Evolutionary conservation across 2,329 filamentous ascomycete genomes (phyloP).

Genomic region (Penicillium sp.): DNA sequence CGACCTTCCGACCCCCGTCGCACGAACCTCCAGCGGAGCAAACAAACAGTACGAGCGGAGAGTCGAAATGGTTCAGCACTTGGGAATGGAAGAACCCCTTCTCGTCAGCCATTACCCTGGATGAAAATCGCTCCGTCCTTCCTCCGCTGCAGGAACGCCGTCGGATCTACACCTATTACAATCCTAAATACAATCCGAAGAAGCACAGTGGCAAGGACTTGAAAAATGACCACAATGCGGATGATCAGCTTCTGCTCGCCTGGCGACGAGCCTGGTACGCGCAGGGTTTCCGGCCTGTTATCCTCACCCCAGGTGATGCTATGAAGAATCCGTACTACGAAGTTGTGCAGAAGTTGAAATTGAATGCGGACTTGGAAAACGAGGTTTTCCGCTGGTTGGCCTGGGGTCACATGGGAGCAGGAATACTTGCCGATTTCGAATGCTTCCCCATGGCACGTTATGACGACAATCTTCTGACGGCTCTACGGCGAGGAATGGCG

Average conservation of each 20-base stretch:
- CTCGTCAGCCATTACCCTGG: conserved; percentile 75
- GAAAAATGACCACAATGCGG: conserved; percentile 66
- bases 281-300: conserved; percentile 82
- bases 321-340: conserved; percentile 79
- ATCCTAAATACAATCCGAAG: conserved; percentile 54
- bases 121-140: conserved; percentile 80
- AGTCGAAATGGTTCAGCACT: conserved; percentile 81
- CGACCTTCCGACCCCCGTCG: conserved; percentile 69
- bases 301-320: conserved; percentile 77
- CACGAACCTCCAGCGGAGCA: conserved; percentile 73
- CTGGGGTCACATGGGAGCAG: conserved; percentile 88
- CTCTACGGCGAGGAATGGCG: conserved; percentile 75
- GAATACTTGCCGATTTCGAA: conserved; percentile 76
- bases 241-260: conserved; percentile 76
- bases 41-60: conserved; percentile 75
- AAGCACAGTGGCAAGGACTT: conserved; percentile 56
- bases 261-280: conserved; percentile 97
- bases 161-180: conserved; percentile 89
- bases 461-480: conserved; percentile 71
- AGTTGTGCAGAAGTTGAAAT: conserved; percentile 61
- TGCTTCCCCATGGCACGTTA: conserved; percentile 79
- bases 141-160: conserved; percentile 72
- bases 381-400: conserved; percentile 86
- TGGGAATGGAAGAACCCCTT: conserved; percentile 92
- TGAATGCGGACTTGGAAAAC: conserved; percentile 63